Evolutionary conservation across 345 rosid genomes (phyloP), one percentile per base, ranked within the genome.

Genomic region (Bruguiera parviflora): DNA sequence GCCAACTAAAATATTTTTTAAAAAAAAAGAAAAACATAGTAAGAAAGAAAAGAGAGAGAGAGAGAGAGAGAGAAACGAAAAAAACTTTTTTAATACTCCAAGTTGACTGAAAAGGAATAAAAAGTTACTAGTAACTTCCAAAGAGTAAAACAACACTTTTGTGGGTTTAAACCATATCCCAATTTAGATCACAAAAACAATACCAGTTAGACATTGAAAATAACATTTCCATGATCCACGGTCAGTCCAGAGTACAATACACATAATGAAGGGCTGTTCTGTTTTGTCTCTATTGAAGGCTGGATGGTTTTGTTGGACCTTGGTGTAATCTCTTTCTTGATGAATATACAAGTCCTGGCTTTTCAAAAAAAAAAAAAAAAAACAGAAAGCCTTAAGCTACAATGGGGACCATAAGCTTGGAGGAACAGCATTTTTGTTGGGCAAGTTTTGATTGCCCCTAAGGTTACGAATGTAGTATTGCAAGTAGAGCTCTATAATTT

Each of bases 161-260:
- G 71, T 73, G 67, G 62, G 67, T 53, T 49, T 56, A 53, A 47
- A 59, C 19, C 16, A 25, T 58, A 82, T 83, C 82, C 81, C 76
- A 75, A 79, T 72, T 82, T 80, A 83, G 85, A 85, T 83, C 81
- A 72, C 87, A 70, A 78, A 83, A 76, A 75, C n/a, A 84, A 78
- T 80, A 81, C 78, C 74, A 72, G 78, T 76, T 71, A 83, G 84
- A 84, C 81, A 63, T 68, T 84, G 96, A 84, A 73, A 77, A 87
- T 79, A 80, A 89, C 89, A 83, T 78, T 85, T 89, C 81, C 88
- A 81, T 89, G 88, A 73, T 87, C 75, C 87, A 78, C 64, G 81
- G 80, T 77, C 81, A 80, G 74, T 27, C 80, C 83, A 78, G 28
- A 27, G 28, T 27, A 81, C 84, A 78, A 77, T 78, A 84, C 32